Base-by-base conservation (phyloP, 768 basidiomycete species). In the Tylopilus sp. region DNA sequence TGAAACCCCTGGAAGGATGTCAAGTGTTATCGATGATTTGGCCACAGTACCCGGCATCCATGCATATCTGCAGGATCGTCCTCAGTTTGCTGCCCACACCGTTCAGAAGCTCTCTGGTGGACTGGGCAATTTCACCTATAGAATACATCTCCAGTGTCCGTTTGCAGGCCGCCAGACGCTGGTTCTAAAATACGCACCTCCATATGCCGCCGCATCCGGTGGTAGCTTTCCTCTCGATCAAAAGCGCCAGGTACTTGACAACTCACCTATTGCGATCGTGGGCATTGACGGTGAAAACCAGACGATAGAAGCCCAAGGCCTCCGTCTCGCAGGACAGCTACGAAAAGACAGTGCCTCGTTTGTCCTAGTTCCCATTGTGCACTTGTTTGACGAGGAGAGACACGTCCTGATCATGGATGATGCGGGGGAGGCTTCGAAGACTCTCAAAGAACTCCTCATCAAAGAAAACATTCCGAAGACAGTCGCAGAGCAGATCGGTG, bases 401-500 rank as follows among this genome's bases (percentile, higher is more conserved):
- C 70, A 78, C 53, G 77, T 76, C 13, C 73, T 86, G 35, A 75
- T 87, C 60, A 83, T 86, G 74, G 79, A 83, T 40, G 85, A 87
- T 51, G 74, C 72, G 46, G 85, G 85, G 4, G 62, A 60, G 28
- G 55, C 63, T 4, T 40, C 49, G 18, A 51, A 38, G 38, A 76
- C 67, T 3, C 63, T 80, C 43, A 81, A 80, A 56, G 60, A 70
- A 9, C 51, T 74, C 7, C 59, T 79, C 51, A 62, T 73, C 28
- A 63, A 69, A 28, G 72, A 73, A 30, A 54, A 71, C 1, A 42
- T 66, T 3, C 61, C 69, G 22, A 53, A 35, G 40, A 56, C 50
- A 12, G 44, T 71, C 25, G 75, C 73, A 3, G 57, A 64, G 35
- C 62, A 73, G 23, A 80, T 86, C 33, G 86, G 85, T 8, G 45